Percentiles rank a stretch among this genome's conserved stretches.
These are phyloP conservation scores for Penicillium freii DNA, from an alignment of 2,329 filamentous ascomycete genomes.

Conservation along the genomic window DNA sequence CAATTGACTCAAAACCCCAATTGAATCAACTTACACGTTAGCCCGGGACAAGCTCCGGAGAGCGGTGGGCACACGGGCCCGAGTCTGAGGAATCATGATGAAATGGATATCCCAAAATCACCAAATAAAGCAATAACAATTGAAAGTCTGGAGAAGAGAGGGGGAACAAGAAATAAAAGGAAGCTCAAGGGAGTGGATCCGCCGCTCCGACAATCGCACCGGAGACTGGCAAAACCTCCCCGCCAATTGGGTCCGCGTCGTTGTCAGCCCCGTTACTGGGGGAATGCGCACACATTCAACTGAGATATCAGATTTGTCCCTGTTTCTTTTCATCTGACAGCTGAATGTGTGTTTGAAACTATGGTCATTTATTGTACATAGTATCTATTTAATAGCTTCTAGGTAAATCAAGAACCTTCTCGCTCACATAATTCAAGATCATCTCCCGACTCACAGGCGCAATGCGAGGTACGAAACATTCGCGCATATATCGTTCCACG, in stretches of 20 bases:
- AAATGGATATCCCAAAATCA: constrained; percentile 12
- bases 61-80: constrained; percentile 28
- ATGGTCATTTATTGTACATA: neutral
- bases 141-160: constrained; percentile 15
- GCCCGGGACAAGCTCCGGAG: constrained; percentile 26
- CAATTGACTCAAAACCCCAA: constrained; percentile 1
- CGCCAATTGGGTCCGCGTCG: constrained; percentile 12
- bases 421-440: constrained; percentile 47
- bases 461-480: constrained; percentile 59
- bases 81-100: constrained; percentile 25
- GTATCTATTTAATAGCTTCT: constrained; percentile 43
- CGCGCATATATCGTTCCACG: constrained; percentile 60
- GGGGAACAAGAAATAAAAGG: constrained; percentile 20
- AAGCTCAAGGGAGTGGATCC: constrained; percentile 7
- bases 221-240: constrained; percentile 10
- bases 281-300: neutral
- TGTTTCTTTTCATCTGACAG: neutral
- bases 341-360: neutral
- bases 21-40: constrained; percentile 14
- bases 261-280: constrained; percentile 3
- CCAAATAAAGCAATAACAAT: constrained; percentile 8
- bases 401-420: constrained; percentile 45
- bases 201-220: neutral
- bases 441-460: constrained; percentile 58
- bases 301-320: neutral